Conservation (phyloP, 495 filamentous ascomycete species). For the Trichoderma erinaceum region DNA sequence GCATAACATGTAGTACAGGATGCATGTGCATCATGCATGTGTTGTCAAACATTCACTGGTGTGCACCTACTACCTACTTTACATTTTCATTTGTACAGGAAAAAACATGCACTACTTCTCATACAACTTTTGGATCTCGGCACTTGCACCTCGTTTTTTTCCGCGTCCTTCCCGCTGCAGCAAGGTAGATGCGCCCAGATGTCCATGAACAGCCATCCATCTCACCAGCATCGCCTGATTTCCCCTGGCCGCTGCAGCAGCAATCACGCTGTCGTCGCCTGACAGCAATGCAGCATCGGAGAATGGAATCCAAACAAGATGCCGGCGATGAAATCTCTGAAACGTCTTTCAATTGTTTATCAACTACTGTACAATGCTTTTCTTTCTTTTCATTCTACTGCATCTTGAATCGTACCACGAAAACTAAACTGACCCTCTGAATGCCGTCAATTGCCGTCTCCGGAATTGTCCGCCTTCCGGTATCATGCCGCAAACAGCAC, state of each 20-base stretch:
- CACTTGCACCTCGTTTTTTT: not conserved
- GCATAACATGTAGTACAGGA: not conserved
- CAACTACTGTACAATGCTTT: no score
- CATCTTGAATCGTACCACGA: not conserved
- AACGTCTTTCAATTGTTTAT: no score
- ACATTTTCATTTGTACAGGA: not conserved
- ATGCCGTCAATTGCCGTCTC: constrained; percentile 5
- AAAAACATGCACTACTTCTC: not conserved
- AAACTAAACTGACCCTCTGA: not conserved
- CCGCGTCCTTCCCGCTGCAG: not conserved
- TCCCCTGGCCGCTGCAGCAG: not conserved
- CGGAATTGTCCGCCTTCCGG: not conserved
- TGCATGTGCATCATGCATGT: constrained; percentile 2
- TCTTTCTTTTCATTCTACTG: not conserved
- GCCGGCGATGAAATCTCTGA: no score
- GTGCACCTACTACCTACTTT: not conserved
- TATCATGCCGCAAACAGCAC: not conserved
- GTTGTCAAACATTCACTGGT: not conserved
- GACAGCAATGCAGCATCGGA: no score
- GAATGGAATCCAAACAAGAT: no score
- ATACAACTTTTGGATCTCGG: not conserved
- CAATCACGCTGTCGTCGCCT: not conserved
- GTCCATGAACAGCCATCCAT: not conserved
- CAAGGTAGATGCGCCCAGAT: not conserved
- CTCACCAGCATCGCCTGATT: constrained; percentile 6